A percentile compares a stretch with the other conserved stretches of the same genome.
Evolutionary conservation across 169 alveolate species (phyloP).

Genomic region (Eimeria necatrix): DNA sequence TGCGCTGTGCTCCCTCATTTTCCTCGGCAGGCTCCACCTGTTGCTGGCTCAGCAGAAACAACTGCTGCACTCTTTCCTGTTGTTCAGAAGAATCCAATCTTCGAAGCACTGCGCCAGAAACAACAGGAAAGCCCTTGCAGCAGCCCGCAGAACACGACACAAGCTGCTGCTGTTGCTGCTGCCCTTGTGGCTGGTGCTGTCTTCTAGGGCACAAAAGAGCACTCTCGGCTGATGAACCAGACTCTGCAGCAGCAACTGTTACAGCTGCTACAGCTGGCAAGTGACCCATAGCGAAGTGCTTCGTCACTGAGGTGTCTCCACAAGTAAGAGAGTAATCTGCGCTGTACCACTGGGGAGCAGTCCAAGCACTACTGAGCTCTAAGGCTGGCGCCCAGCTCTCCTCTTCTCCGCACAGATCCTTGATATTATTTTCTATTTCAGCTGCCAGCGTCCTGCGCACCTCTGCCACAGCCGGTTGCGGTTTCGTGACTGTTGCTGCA

Average conservation of each 20-base stretch:
- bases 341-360: constrained; percentile 29
- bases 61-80: background rate
- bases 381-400: constrained; percentile 42
- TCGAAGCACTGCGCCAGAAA: constrained; percentile 12
- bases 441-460: background rate
- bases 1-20: background rate
- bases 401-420: constrained; percentile 6
- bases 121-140: constrained; percentile 47
- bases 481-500: constrained; percentile 15
- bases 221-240: background rate
- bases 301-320: background rate
- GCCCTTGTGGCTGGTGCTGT: background rate
- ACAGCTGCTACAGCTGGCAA: constrained; percentile 14
- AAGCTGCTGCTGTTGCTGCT: constrained; percentile 15
- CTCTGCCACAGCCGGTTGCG: constrained; percentile 16
- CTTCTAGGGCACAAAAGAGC: background rate
- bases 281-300: constrained; percentile 22
- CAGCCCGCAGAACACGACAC: constrained; percentile 49
- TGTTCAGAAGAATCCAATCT: background rate
- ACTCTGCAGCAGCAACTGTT: background rate
- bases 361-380: constrained; percentile 37
- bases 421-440: background rate
- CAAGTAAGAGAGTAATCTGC: constrained; percentile 12
- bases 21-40: background rate
- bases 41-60: background rate